These are phyloP conservation scores for Aaosphaeria pasadenensis DNA, from an alignment of 2,329 filamentous ascomycete genomes.

Conservation along the genomic window DNA sequence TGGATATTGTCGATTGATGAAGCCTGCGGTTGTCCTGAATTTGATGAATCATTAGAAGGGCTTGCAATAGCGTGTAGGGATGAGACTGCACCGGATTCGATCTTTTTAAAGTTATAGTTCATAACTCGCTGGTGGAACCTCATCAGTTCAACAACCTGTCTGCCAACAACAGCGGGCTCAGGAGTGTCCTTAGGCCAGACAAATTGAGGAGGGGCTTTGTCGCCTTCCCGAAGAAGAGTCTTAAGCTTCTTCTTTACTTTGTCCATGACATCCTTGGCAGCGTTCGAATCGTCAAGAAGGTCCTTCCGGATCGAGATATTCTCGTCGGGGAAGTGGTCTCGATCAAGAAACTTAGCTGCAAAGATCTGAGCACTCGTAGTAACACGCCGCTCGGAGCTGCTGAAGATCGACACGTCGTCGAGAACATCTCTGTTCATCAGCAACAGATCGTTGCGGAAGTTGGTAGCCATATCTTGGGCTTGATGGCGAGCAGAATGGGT, in stretches of 20 bases:
- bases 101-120: slow-evolving; percentile 85
- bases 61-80: slow-evolving; percentile 51
- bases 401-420: slow-evolving; percentile 91
- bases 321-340: slow-evolving; percentile 79
- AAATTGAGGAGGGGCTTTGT: slow-evolving; percentile 89
- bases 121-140: slow-evolving; percentile 95
- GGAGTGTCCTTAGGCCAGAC: slow-evolving; percentile 96
- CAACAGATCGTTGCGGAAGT: slow-evolving; percentile 91
- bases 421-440: slow-evolving; percentile 89
- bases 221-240: slow-evolving; percentile 84
- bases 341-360: slow-evolving; percentile 81
- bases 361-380: slow-evolving; percentile 97
- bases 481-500: slow-evolving; percentile 97
- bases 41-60: slow-evolving; percentile 28
- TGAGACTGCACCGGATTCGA: slow-evolving; percentile 64
- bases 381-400: slow-evolving; percentile 90
- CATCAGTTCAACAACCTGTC: slow-evolving; percentile 91
- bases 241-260: slow-evolving; percentile 99
- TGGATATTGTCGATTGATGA: slow-evolving; percentile 59
- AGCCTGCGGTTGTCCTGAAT: slow-evolving; percentile 27
- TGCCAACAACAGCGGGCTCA: slow-evolving; percentile 89
- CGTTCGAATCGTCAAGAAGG: slow-evolving; percentile 93
- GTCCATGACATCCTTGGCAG: slow-evolving; percentile 98
- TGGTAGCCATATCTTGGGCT: slow-evolving; percentile 88
- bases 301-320: slow-evolving; percentile 92